Evolutionary conservation across 148 eudicot species (phyloP).

Genomic region (Dianthus caryophyllus): DNA sequence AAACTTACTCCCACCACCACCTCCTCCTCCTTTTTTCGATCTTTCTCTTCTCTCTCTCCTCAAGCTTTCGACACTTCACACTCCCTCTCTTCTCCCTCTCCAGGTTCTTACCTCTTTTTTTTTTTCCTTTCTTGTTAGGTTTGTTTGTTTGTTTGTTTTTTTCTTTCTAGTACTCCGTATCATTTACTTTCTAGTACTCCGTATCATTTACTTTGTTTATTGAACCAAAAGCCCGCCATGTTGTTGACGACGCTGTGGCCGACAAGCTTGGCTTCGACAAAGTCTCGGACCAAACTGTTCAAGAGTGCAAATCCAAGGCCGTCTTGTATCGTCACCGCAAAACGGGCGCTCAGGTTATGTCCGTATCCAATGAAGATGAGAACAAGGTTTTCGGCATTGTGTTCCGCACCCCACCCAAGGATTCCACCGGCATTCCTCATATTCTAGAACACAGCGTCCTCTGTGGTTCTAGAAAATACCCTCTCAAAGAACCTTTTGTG

Average conservation of each 20-base stretch:
- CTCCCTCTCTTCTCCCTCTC: background rate
- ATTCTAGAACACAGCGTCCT: constrained; percentile 94
- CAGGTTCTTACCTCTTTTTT: background rate
- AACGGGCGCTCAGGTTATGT: constrained; percentile 87
- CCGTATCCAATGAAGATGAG: constrained; percentile 90
- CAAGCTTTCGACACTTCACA: no score
- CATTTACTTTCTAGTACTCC: no score
- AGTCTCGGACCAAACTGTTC: constrained; percentile 75
- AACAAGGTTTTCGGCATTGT: constrained; percentile 92
- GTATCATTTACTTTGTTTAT: background rate
- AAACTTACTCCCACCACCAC: constrained; percentile 12
- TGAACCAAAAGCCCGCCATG: constrained; percentile 31
- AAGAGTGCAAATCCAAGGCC: constrained; percentile 88
- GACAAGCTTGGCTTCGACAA: constrained; percentile 86
- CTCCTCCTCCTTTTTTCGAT: constrained; percentile 23
- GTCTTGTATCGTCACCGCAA: constrained; percentile 79
- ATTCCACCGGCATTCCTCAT: constrained; percentile 99
- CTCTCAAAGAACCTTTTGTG: constrained; percentile 94
- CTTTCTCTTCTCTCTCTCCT: background rate
- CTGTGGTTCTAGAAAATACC: constrained; percentile 98
- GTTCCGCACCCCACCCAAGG: constrained; percentile 96
- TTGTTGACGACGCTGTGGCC: constrained; percentile 39
- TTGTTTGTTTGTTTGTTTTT: constrained; percentile 1
- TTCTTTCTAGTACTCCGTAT: constrained; percentile 24
- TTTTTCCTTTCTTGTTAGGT: background rate